These are phyloP conservation scores for Asclepias syriaca DNA, from an alignment of 257 asterid genomes.

Conservation along the genomic window DNA sequence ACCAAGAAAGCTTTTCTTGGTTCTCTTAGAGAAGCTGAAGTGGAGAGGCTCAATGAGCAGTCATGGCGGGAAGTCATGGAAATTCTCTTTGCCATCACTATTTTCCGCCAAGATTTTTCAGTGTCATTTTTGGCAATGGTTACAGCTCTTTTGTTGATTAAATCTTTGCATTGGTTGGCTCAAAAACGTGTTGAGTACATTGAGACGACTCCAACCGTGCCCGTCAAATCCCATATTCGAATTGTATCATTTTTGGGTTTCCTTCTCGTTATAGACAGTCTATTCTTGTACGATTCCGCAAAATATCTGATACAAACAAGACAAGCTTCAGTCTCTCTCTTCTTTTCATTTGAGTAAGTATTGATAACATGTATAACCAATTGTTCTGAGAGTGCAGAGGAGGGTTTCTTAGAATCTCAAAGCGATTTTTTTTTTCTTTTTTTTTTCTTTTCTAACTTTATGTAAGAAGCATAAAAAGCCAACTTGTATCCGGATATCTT, in stretches of 20 bases:
- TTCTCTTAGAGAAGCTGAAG: slow-evolving; percentile 90
- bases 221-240: slow-evolving; percentile 67
- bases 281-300: slow-evolving; percentile 53
- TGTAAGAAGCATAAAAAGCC: background rate
- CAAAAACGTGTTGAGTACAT: slow-evolving; percentile 97
- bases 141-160: slow-evolving; percentile 77
- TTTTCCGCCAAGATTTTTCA: slow-evolving; percentile 91
- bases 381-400: background rate
- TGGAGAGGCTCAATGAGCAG: slow-evolving; percentile 97
- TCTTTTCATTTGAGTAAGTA: slow-evolving; percentile 93
- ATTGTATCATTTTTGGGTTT: slow-evolving; percentile 86
- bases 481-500: background rate
- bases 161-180: slow-evolving; percentile 98
- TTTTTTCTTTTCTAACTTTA: background rate
- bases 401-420: background rate
- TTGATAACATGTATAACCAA: background rate
- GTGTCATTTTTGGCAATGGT: slow-evolving; percentile 80
- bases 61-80: slow-evolving; percentile 98
- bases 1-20: slow-evolving; percentile 92
- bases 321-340: slow-evolving; percentile 82
- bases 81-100: slow-evolving; percentile 88
- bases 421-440: background rate
- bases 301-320: slow-evolving; percentile 67
- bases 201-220: slow-evolving; percentile 85
- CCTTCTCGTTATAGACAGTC: slow-evolving; percentile 66